These are phyloP conservation scores for Spathaspora sp. DNA, from an alignment of 1,139 yeast genomes.

Conservation along the genomic window DNA sequence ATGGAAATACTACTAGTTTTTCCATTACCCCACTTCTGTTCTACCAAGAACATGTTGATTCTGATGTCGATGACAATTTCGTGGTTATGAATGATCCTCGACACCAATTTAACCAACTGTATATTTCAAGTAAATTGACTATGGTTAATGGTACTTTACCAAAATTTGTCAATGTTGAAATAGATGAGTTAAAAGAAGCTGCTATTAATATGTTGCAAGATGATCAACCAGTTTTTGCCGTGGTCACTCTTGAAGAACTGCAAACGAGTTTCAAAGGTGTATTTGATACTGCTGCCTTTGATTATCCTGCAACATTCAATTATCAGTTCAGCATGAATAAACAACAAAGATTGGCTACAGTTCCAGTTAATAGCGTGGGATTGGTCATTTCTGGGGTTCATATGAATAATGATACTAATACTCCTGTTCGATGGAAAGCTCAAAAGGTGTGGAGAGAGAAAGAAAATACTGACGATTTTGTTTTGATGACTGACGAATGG, in stretches of 20 bases:
- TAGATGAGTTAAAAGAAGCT: slow-evolving; percentile 54
- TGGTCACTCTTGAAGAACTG: slow-evolving; percentile 81
- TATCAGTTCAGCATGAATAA: slow-evolving; percentile 48
- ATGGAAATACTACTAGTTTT: slow-evolving; percentile 54
- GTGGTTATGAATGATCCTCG: slow-evolving; percentile 82
- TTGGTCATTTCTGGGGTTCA: slow-evolving; percentile 81
- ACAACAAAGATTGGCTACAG: slow-evolving; percentile 55
- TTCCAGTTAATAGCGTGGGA: slow-evolving; percentile 70
- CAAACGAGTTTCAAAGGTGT: slow-evolving; percentile 60
- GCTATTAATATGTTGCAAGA: slow-evolving; percentile 67
- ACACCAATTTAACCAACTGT: slow-evolving; percentile 58
- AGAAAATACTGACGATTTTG: no score
- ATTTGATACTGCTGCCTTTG: slow-evolving; percentile 69
- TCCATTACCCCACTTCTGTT: slow-evolving; percentile 64
- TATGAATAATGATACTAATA: slow-evolving; percentile 31
- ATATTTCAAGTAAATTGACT: slow-evolving; percentile 68
- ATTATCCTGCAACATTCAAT: slow-evolving; percentile 64
- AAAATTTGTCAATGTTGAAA: slow-evolving; percentile 60
- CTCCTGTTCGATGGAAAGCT: no score
- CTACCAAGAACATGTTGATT: slow-evolving; percentile 53
- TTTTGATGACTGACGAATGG: no score
- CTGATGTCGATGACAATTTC: slow-evolving; percentile 53
- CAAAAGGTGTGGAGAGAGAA: no score
- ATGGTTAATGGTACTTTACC: slow-evolving; percentile 50
- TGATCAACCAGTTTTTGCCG: slow-evolving; percentile 80